Evolutionary conservation across 2,329 filamentous ascomycete genomes (phyloP).

Genomic region (Trichoderma citrinoviride): DNA sequence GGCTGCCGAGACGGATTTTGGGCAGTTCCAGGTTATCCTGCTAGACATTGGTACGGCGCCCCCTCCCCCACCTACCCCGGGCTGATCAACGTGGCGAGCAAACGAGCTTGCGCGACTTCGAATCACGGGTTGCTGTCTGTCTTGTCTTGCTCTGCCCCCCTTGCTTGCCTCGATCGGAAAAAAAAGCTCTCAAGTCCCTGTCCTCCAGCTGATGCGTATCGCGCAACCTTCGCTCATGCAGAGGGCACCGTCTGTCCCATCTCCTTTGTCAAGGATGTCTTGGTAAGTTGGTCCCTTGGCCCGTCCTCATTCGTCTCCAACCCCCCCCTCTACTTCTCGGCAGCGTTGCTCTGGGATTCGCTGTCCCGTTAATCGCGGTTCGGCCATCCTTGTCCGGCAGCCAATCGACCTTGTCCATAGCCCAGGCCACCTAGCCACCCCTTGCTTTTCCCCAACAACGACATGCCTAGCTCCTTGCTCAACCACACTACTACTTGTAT

Average conservation of each 20-base stretch:
- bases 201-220: constrained; percentile 19
- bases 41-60: constrained; percentile 39
- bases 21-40: constrained; percentile 34
- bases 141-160: not conserved
- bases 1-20: constrained; percentile 28
- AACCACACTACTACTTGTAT: constrained; percentile 18
- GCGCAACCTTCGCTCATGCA: constrained; percentile 35
- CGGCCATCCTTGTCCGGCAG: constrained; percentile 22
- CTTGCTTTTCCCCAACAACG: constrained; percentile 20
- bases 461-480: constrained; percentile 11
- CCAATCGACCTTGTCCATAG: constrained; percentile 19
- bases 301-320: constrained; percentile 23
- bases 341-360: constrained; percentile 18
- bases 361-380: constrained; percentile 18
- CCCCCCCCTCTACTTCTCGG: constrained; percentile 21
- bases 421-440: constrained; percentile 13
- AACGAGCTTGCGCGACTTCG: constrained; percentile 4
- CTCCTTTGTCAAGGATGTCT: constrained; percentile 77
- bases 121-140: constrained; percentile 3
- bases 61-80: constrained; percentile 15
- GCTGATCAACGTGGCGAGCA: constrained; percentile 9
- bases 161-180: not conserved
- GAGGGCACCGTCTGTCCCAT: constrained; percentile 82
- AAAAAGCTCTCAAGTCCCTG: not conserved
- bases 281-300: constrained; percentile 58